Evolutionary conservation across 306 rosid genomes (phyloP), one percentile per base, ranked within the genome.

Genomic region (Cicer judaicum): DNA sequence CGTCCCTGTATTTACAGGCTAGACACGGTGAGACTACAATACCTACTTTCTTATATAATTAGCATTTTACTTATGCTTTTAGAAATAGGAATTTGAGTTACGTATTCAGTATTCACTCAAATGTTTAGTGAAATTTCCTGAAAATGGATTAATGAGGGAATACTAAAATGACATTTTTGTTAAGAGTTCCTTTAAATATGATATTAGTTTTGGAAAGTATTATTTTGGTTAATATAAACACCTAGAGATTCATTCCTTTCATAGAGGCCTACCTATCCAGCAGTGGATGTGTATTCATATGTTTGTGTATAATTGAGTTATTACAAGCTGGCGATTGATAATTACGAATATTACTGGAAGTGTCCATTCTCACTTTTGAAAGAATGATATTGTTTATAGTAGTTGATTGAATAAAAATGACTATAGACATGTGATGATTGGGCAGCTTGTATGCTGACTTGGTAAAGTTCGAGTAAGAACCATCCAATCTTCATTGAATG

Each of bases 161-260:
- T 61, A 11, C 42, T 4, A 53, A 44, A 39, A 46, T 73, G 21
- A 13, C 66, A 60, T 52, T 44, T 11, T 36, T 67, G 47, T 50
- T 54, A 19, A 19, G 78, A 57, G 76, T 66, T 49, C 40, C 68
- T 57, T 66, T 59, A 77, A 77, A 67, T 49, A 18, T 73, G 63
- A 50, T 72, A 64, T 64, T 56, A 75, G 68, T 56, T 24, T 13
- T 44, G 70, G 74, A 56, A 76, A 64, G 15, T 64, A 42, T 81
- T 49, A 10, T 10, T 71, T 71, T 59, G 21, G 67, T 43, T 77
- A 15, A 70, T 56, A 57, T 47, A 56, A 56, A 55, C 6, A 55
- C 6, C 13, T n/a, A 49, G 64, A 49, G 57, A 54, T 76, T 55
- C 73, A 52, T 56, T 64, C 72, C 16, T 21, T 65, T 64, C 63